phyloP scores from a whole-genome alignment of 257 asterid genomes.

The Gynochthodes officinalis region DNA sequence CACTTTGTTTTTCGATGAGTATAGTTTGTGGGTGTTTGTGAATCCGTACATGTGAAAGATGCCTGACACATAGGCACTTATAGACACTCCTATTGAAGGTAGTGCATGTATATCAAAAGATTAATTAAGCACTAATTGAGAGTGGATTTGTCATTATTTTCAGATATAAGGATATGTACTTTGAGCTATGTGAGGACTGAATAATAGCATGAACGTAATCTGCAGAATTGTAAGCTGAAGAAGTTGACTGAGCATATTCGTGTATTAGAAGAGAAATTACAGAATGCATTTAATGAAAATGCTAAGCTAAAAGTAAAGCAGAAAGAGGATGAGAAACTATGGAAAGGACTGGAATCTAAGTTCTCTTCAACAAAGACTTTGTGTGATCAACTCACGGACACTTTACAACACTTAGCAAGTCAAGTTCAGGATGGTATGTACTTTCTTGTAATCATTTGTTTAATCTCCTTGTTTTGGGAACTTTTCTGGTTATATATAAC shows the following conservation, averaged over 20 bases:
- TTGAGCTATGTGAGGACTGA: conserved; percentile 11
- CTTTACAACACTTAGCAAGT: conserved; percentile 63
- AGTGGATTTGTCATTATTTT: neutral
- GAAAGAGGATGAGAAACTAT: conserved; percentile 93
- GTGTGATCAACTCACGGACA: conserved; percentile 80
- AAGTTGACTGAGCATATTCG: conserved; percentile 64
- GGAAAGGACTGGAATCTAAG: conserved; percentile 91
- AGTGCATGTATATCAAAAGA: neutral
- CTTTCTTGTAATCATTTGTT: conserved; percentile 5
- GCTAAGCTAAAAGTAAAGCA: conserved; percentile 77
- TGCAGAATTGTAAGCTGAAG: conserved; percentile 83
- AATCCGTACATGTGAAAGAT: neutral
- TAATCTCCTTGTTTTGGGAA: conserved; percentile 6
- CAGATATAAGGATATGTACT: neutral
- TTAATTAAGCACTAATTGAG: neutral
- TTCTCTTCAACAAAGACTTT: conserved; percentile 67
- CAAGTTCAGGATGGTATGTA: conserved; percentile 78
- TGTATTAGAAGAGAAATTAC: conserved; percentile 80
- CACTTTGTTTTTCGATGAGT: neutral
- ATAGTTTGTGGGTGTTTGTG: neutral
- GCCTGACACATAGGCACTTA: neutral
- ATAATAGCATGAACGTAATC: conserved; percentile 17
- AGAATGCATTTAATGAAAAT: conserved; percentile 81
- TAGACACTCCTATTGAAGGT: neutral
- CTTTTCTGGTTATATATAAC: conserved; percentile 25